Evolutionary conservation across 163 green algal species (phyloP).

Genomic region (Chlorella variabilis): DNA sequence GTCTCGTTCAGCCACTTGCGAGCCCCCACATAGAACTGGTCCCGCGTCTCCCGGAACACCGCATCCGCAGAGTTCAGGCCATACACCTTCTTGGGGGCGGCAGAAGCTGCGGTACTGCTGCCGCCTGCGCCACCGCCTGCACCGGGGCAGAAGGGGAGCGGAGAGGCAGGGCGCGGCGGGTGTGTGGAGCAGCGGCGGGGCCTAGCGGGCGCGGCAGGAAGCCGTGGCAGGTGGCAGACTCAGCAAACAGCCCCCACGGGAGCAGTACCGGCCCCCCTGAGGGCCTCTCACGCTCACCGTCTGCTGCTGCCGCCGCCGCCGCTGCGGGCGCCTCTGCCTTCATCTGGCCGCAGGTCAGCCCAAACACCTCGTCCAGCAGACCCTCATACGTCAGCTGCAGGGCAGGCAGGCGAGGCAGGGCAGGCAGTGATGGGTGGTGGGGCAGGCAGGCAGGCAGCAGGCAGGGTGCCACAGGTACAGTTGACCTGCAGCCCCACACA

Average conservation of each 20-base stretch:
- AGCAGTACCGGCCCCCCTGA: too few relatives aligned
- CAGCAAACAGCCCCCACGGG: too few relatives aligned
- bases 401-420: background rate
- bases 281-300: too few relatives aligned
- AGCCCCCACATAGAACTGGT: conserved; percentile 47
- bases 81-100: conserved; percentile 28
- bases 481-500: too few relatives aligned
- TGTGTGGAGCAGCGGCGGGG: too few relatives aligned
- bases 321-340: background rate
- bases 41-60: conserved; percentile 71
- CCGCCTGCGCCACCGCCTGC: too few relatives aligned
- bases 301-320: background rate
- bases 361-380: conserved; percentile 90
- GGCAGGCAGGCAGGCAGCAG: background rate
- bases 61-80: conserved; percentile 73
- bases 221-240: too few relatives aligned
- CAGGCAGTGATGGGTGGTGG: too few relatives aligned
- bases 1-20: conserved; percentile 53
- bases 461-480: background rate
- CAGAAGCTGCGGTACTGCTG: background rate
- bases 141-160: too few relatives aligned
- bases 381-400: conserved; percentile 93
- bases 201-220: too few relatives aligned
- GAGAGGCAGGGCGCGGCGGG: too few relatives aligned
- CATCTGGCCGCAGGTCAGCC: conserved; percentile 68